Base-by-base conservation (phyloP, 768 basidiomycete genomes). In the Dioszegia crocea region DNA sequence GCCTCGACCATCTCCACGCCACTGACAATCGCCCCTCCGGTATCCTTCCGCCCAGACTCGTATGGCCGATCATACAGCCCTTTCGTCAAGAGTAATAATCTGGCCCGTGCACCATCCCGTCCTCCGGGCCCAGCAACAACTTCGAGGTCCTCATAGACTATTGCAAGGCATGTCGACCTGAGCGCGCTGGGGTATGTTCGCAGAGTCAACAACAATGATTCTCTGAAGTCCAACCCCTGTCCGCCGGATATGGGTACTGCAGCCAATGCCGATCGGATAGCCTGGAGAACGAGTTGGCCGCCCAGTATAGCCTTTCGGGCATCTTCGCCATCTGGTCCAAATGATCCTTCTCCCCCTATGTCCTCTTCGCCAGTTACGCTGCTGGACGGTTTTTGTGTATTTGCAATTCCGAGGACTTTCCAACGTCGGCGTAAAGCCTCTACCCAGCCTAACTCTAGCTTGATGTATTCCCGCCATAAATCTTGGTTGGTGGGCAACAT, bases 381-480 rank as follows among this genome's bases (percentile, higher is more conserved):
- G 4, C 12, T 11, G 8, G 9, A 21, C 10, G 19, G 23, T n/a
- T 2, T 16, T 21, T n/a, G n/a, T 3, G 52, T 54, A n/a, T 41
- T 33, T 3, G 26, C 43, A 51, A 93, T 86, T 8, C 91, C 91
- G 19, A 94, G 80, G 8, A 89, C 80, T 44, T 81, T 84, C 90
- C 89, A 91, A 51, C 91, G 81, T 63, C 88, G 79, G 38, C 88
- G 80, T 47, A 93, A 78, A 14, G 83, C 84, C 78, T 94, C 91
- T 8, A 90, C 80, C 75, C 89, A 94, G 2, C 85, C 85, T 4
- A 93, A 78, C 74, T 97, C 92, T 84, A 96, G 89, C 72, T 85
- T 85, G 63, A 91, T 84, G 72, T 92, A 94, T 76, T 93, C 91
- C 21, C 81, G 81, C 92, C 92, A 97, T 76, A 97, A 80, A 57